Evolutionary conservation across 108 stramenopile species (phyloP).

Genomic region (Cylindrotheca closterium): DNA sequence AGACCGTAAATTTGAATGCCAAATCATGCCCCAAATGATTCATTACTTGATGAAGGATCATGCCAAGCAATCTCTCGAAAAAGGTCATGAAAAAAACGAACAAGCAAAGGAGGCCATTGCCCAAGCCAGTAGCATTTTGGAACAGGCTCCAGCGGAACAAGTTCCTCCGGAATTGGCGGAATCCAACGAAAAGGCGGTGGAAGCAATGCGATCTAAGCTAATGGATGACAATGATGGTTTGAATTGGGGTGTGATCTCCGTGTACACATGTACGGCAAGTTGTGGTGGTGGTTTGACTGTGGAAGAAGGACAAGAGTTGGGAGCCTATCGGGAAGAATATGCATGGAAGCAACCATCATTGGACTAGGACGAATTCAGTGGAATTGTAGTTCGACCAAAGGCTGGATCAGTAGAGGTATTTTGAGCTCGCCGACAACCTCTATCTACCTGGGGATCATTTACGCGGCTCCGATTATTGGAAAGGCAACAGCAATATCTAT

Average conservation of each 20-base stretch:
- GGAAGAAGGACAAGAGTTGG: conserved; percentile 25
- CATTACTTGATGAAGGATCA: conserved; percentile 55
- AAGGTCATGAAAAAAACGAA: conserved; percentile 13
- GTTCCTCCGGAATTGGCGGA: conserved; percentile 67
- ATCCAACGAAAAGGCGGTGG: conserved; percentile 59
- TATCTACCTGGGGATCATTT: too few relatives aligned
- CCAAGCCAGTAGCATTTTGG: conserved; percentile 46
- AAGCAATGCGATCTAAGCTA: conserved; percentile 30
- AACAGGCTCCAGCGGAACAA: conserved; percentile 40
- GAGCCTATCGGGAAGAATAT: conserved; percentile 77
- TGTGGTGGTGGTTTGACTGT: conserved; percentile 51
- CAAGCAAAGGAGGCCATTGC: conserved; percentile 52
- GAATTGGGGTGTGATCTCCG: conserved; percentile 79
- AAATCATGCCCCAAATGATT: conserved; percentile 88
- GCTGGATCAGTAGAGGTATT: too few relatives aligned
- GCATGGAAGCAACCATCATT: conserved; percentile 83
- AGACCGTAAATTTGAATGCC: conserved; percentile 74
- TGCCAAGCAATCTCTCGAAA: conserved; percentile 10
- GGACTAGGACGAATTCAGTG: conserved; percentile 28
- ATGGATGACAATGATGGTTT: conserved; percentile 34
- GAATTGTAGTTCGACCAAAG: not conserved
- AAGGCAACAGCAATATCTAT: not conserved
- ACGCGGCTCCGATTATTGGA: too few relatives aligned
- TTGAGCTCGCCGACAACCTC: too few relatives aligned
- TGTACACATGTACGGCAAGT: conserved; percentile 82